Conservation (phyloP, 768 basidiomycete species). For the Fistulinella prunicolor region DNA sequence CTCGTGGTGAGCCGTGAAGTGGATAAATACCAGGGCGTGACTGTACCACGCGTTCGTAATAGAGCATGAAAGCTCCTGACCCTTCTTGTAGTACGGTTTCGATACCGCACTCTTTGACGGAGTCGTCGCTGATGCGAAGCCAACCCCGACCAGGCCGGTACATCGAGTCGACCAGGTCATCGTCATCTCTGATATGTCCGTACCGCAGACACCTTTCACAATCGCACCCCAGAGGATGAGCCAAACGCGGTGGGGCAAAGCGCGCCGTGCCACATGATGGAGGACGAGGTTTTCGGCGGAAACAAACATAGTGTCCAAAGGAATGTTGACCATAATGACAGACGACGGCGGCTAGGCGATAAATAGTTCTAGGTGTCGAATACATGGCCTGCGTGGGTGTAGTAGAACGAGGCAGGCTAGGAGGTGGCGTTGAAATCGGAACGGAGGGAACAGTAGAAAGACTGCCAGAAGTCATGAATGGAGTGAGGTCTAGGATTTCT, state of each 20-base stretch:
- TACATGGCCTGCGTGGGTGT: slow-evolving; percentile 58
- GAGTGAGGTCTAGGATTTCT: slow-evolving; percentile 84
- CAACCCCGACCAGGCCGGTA: slow-evolving; percentile 61
- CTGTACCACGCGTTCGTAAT: slow-evolving; percentile 74
- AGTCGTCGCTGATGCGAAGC: slow-evolving; percentile 86
- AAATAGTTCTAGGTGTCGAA: slow-evolving; percentile 61
- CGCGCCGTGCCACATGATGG: slow-evolving; percentile 38
- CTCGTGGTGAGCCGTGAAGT: slow-evolving; percentile 37
- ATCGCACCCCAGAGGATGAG: slow-evolving; percentile 43
- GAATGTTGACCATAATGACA: slow-evolving; percentile 93
- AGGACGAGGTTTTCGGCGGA: slow-evolving; percentile 73
- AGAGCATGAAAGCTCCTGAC: slow-evolving; percentile 84
- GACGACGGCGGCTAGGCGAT: slow-evolving; percentile 81
- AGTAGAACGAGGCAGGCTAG: slow-evolving; percentile 44
- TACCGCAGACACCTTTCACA: slow-evolving; percentile 45
- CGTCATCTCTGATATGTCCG: slow-evolving; percentile 59
- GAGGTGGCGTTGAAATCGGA: slow-evolving; percentile 66
- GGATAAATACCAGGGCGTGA: slow-evolving; percentile 35
- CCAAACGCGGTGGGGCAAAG: slow-evolving; percentile 37
- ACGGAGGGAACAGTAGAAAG: slow-evolving; percentile 67
- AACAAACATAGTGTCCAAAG: slow-evolving; percentile 94
- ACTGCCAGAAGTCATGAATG: slow-evolving; percentile 79
- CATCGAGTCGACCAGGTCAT: slow-evolving; percentile 34
- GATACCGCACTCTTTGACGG: slow-evolving; percentile 72
- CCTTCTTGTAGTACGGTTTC: slow-evolving; percentile 73